phyloP scores from a whole-genome alignment of 371 early-diverging fungal species.

The Syncephalastrum contaminatum region DNA sequence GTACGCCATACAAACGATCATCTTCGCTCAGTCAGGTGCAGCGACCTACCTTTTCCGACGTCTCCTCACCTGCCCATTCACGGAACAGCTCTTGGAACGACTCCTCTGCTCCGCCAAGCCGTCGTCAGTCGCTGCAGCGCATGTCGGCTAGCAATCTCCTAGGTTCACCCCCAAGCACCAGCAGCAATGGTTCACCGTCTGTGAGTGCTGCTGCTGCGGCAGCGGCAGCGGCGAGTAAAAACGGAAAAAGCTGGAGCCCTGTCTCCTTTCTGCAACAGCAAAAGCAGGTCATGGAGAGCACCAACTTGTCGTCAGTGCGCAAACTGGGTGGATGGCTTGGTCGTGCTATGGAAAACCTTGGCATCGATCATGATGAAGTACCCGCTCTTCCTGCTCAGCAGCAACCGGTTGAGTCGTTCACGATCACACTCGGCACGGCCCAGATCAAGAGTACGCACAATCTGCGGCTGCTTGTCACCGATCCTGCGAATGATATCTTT shows the following conservation, averaged over 20 bases:
- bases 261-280: slow-evolving; percentile 68
- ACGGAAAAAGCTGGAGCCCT: slow-evolving; percentile 62
- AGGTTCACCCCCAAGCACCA: slow-evolving; percentile 1
- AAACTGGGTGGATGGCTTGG: slow-evolving; percentile 69
- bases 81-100: slow-evolving; percentile 23
- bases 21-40: slow-evolving; percentile 24
- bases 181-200: slow-evolving; percentile 4
- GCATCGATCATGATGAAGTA: slow-evolving; percentile 56
- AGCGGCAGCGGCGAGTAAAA: slow-evolving; percentile 3
- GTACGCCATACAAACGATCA: slow-evolving; percentile 27
- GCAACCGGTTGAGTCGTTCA: slow-evolving; percentile 72
- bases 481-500: slow-evolving; percentile 48
- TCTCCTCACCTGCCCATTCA: slow-evolving; percentile 21
- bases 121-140: slow-evolving; percentile 31
- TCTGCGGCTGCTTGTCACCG: slow-evolving; percentile 59
- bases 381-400: slow-evolving; percentile 15
- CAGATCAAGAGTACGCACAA: slow-evolving; percentile 75
- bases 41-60: slow-evolving; percentile 16
- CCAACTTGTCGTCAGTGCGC: slow-evolving; percentile 57
- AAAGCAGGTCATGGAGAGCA: slow-evolving; percentile 57
- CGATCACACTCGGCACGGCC: slow-evolving; percentile 67
- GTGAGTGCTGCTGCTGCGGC: neutral
- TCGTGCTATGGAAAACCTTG: slow-evolving; percentile 73
- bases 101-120: neutral
- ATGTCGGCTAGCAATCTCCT: slow-evolving; percentile 12